These are phyloP conservation scores for Papilionanthe hybrid DNA, from an alignment of 116 monocot species.

Conservation along the genomic window DNA sequence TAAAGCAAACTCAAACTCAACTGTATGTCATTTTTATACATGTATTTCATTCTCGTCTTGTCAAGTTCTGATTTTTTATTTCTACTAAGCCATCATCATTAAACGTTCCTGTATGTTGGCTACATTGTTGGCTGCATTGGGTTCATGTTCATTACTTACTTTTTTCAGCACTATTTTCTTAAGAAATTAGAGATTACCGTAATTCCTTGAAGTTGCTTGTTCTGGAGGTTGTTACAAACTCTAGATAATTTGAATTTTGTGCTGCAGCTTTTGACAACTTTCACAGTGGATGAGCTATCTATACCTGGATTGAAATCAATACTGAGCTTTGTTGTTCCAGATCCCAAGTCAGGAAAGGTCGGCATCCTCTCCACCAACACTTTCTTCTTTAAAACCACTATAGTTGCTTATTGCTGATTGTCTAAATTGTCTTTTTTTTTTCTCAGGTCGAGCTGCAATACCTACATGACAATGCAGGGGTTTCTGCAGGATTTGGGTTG, in stretches of 20 bases:
- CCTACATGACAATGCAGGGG: constrained; percentile 57
- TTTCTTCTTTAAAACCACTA: neutral
- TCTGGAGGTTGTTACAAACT: no score
- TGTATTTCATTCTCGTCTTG: neutral
- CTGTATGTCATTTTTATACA: constrained; percentile 3
- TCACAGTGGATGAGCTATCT: constrained; percentile 29
- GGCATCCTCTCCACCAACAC: neutral
- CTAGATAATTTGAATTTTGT: neutral
- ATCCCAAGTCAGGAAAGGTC: constrained; percentile 57
- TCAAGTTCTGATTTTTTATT: no score
- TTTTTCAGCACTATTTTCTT: no score
- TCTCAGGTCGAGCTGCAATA: constrained; percentile 64
- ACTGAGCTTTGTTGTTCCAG: constrained; percentile 19
- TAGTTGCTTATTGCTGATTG: neutral
- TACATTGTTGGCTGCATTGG: no score
- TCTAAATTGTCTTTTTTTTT: neutral
- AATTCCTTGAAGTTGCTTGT: no score
- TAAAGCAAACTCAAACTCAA: constrained; percentile 28
- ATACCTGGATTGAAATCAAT: constrained; percentile 27
- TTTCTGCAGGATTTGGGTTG: constrained; percentile 55
- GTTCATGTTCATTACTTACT: no score
- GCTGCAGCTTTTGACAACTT: constrained; percentile 19
- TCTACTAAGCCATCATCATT: no score
- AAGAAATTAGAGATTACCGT: no score
- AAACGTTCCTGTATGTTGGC: no score